phyloP scores from a whole-genome alignment of 202 grass and related monocot genomes.

The Setaria italica region DNA sequence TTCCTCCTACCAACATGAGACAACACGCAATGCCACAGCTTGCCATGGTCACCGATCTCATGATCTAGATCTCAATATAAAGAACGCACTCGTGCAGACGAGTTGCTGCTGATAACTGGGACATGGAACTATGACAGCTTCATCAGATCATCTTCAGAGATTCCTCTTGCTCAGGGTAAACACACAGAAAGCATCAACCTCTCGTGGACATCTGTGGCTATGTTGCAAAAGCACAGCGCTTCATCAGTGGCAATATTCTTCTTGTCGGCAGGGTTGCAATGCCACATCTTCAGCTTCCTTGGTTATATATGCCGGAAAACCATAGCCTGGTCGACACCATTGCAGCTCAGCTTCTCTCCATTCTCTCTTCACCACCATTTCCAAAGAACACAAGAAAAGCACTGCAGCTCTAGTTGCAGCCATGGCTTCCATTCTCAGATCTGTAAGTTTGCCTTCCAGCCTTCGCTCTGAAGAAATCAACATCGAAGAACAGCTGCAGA shows the following conservation, averaged over 20 bases:
- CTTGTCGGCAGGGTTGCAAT: conserved; percentile 15
- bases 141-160: conserved; percentile 25
- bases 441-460: conserved; percentile 52
- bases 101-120: conserved; percentile 22
- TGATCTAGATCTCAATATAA: conserved; percentile 13
- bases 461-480: conserved; percentile 41
- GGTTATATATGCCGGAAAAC: conserved; percentile 28
- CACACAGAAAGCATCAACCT: conserved; percentile 44
- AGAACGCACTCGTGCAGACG: conserved; percentile 5
- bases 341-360: not conserved
- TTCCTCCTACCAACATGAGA: conserved; percentile 34
- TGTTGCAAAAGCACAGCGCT: conserved; percentile 21
- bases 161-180: conserved; percentile 18
- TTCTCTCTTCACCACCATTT: not conserved
- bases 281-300: not conserved
- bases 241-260: conserved; percentile 25
- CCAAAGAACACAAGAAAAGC: not conserved
- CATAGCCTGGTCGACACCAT: conserved; percentile 18
- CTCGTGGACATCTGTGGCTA: conserved; percentile 9
- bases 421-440: conserved; percentile 68
- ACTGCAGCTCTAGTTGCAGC: not conserved
- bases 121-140: conserved; percentile 34
- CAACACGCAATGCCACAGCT: conserved; percentile 1
- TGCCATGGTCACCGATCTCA: conserved; percentile 2
- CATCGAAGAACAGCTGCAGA: conserved; percentile 54